These are phyloP conservation scores for Aspergillus sergii DNA, from an alignment of 2,329 filamentous ascomycete species.

Conservation along the genomic window DNA sequence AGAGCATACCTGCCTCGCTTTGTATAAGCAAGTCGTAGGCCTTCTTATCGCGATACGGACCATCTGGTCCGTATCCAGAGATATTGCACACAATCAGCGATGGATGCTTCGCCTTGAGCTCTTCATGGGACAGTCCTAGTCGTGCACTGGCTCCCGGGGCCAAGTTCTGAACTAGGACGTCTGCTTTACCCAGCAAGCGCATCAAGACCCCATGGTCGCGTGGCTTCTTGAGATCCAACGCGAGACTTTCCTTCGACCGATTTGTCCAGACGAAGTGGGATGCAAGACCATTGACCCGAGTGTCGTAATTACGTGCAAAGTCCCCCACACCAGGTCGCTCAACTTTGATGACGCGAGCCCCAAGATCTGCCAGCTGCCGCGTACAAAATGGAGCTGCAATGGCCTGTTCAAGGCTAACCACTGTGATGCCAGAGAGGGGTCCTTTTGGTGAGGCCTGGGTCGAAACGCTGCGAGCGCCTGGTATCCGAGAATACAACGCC, in stretches of 20 bases:
- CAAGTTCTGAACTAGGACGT: slow-evolving; percentile 58
- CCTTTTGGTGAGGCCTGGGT: slow-evolving; percentile 5
- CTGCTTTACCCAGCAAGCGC: slow-evolving; percentile 48
- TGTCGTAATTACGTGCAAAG: slow-evolving; percentile 57
- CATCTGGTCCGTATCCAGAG: slow-evolving; percentile 55
- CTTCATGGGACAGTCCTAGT: slow-evolving; percentile 52
- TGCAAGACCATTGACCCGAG: slow-evolving; percentile 51
- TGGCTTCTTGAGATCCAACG: slow-evolving; percentile 52
- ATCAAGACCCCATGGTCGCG: slow-evolving; percentile 49
- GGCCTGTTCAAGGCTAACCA: slow-evolving; percentile 58
- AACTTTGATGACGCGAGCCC: slow-evolving; percentile 59
- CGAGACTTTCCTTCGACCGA: slow-evolving; percentile 57
- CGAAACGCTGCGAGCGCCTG: slow-evolving; percentile 8
- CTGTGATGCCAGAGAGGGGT: slow-evolving; percentile 51
- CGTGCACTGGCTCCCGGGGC: slow-evolving; percentile 53
- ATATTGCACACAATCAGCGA: slow-evolving; percentile 58
- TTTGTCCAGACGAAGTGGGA: slow-evolving; percentile 62
- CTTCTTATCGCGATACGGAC: slow-evolving; percentile 58
- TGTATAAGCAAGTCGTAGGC: slow-evolving; percentile 60
- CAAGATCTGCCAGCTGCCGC: slow-evolving; percentile 56
- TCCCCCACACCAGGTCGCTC: slow-evolving; percentile 56
- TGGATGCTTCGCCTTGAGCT: slow-evolving; percentile 46
- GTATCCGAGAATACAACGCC: neutral
- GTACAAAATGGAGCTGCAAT: slow-evolving; percentile 60
- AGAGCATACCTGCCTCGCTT: slow-evolving; percentile 57